Base-by-base conservation (phyloP, 768 basidiomycete genomes). In the Boletus tomentosulus region DNA sequence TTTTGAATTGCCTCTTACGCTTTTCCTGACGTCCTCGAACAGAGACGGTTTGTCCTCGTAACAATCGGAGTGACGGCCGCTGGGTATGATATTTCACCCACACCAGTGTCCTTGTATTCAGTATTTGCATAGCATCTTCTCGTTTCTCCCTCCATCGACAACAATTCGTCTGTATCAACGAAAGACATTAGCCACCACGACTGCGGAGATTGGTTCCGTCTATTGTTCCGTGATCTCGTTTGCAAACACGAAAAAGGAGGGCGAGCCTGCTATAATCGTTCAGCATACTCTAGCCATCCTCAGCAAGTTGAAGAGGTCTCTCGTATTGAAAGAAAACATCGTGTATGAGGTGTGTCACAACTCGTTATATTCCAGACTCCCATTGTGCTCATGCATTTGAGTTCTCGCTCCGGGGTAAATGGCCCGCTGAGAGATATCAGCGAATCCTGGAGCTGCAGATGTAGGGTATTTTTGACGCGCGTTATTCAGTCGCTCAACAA, bases 391-490 rank as follows among this genome's bases (percentile, higher is more conserved):
- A 58, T 30, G 16, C 13, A 4, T 27, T 24, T 8, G 62, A 92
- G 85, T 83, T 90, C 65, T 91, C 89, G 0, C 68, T 93, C 24
- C 70, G 82, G 48, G 92, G 91, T 1, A 73, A 77, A 58, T 93
- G 89, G 92, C 92, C 92, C 1, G 79, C 81, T n/a, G 72, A 87
- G 52, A 72, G 92, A 55, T 92, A 92, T 65, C 81, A 86, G 35
- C 81, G 73, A 34, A 78, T 89, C 31, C 68, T 85, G 57, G 81
- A 88, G 24, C 62, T 88, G 7, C 88, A 89, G 59, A 62, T 85
- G 89, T 89, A 58, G 48, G 81, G 65, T 5, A 11, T 39, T 22
- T 44, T 10, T 48, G 0, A 9, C 0, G 9, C 3, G 3, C 25
- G 27, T 24, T 28, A 9, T 45, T 30, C 15, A 28, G 9, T 35